Conservation (phyloP, 345 rosid species). For the Streptanthus diversifolius region DNA sequence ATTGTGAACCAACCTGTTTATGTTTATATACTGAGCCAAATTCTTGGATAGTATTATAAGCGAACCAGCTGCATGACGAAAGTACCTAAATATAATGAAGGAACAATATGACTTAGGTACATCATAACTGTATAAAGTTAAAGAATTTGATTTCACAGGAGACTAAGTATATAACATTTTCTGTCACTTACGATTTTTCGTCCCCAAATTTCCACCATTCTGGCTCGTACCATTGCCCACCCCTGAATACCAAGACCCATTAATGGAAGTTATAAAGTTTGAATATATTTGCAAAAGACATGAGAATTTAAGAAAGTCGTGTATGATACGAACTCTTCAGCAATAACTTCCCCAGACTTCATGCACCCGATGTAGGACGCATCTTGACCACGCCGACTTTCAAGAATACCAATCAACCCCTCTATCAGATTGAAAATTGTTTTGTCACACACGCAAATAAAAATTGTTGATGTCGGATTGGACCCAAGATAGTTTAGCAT, state of each 20-base stretch:
- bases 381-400: constrained; percentile 66
- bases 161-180: background rate
- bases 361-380: constrained; percentile 86
- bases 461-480: background rate
- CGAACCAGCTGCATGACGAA: constrained; percentile 79
- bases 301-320: background rate
- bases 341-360: constrained; percentile 91
- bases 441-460: background rate
- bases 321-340: constrained; percentile 54
- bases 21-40: constrained; percentile 69
- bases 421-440: constrained; percentile 45
- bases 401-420: constrained; percentile 71
- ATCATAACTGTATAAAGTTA: background rate
- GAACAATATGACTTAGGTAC: background rate
- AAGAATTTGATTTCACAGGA: background rate
- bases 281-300: background rate
- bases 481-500: background rate
- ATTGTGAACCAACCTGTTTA: constrained; percentile 63
- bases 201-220: constrained; percentile 99
- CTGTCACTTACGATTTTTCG: constrained; percentile 81
- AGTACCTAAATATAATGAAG: constrained; percentile 57
- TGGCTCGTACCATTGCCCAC: constrained; percentile 87
- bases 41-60: constrained; percentile 74
- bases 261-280: background rate
- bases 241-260: constrained; percentile 50